Evolutionary conservation across 129 eudicot genomes (phyloP), one percentile per base, ranked within the genome.

Genomic region (sunflower (Helianthus annuus)): DNA sequence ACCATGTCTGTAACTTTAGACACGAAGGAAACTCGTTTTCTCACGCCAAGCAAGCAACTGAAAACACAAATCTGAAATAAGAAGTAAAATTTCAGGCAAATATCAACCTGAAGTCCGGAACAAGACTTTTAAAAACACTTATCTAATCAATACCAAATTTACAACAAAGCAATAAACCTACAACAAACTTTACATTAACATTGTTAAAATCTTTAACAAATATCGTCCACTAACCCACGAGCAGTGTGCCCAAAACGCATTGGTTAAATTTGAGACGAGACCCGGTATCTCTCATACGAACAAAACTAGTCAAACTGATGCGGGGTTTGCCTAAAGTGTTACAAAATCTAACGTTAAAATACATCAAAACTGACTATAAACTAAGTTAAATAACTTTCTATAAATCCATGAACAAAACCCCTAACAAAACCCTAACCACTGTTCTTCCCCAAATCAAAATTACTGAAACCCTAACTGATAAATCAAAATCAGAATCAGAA

Each of bases 1-100:
- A 81, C 76, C 76, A 66, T 73, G 27, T 53, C 22, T n/a, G 57
- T 57, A 63, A 48, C 72, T 78, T 56, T 9, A 10, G 54, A 71
- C 67, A 42, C 60, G 1, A 68, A 66, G 16, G 58, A 56, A 45
- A 3, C 55, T 36, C 46, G 29, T 42, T 15, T 67, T 75, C 61
- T 68, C 15, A 27, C 17, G 62, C 69, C 57, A 68, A 67, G 57
- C 14, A 73, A 73, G 61, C 60, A 59, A 56, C 60, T 10, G 60
- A 64, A 71, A 6, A 71, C n/a, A 71, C 27, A 10, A 58, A 39
- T 13, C 76, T 58, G 76, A 24, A 4, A n/a, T 19, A 71, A 72
- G 15, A 60, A 59, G 68, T 12, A 71, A 42, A 60, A 2, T 0
- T 11, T 27, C 29, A 44, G 11, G 8, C 42, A 7, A 57, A 56